Base-by-base conservation (phyloP, 345 rosid genomes). In the Nephelium lappaceum region DNA sequence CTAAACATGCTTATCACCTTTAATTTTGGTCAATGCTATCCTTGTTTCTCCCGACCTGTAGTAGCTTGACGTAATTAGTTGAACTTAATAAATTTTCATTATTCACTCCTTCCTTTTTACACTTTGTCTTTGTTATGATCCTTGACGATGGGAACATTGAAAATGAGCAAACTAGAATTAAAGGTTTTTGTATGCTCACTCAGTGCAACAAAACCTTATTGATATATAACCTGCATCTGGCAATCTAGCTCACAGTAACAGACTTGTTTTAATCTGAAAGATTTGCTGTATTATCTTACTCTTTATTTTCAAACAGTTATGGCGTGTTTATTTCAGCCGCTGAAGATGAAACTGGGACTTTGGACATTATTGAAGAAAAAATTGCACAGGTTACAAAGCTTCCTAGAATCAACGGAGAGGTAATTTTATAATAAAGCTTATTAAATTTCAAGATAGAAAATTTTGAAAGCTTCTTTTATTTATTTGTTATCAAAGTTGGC, bases 391-490 rank as follows among this genome's bases (percentile, higher is more conserved):
- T 81, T 58, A 90, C 88, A 8, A 90, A 77, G 89, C 42, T 91
- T 80, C 95, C 92, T 3, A 88, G 71, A 64, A 58, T 41, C 73
- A 47, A 89, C 82, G 87, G 88, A 69, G 95, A 93, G 90, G 97
- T 90, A 81, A 19, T 25, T 58, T 45, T 67, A 18, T 38, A 57
- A 75, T 15, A 12, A 31, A 58, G 65, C 53, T 14, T n/a, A 1
- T 75, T 6, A 39, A n/a, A 8, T 69, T 70, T 19, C 53, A 47
- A 21, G 5, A 16, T 71, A 51, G 23, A 71, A 71, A 41, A 42
- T 42, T 27, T 64, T 3, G 36, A 23, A 64, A 64, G 38, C 23
- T 36, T 27, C 18, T 24, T 62, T 9, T 3, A 25, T 16, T 45
- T 64, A 18, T 24, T 42, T 42, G 43, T 31, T 49, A 9, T 16